Evolutionary conservation across 2,329 filamentous ascomycete species (phyloP), one percentile per base, ranked within the genome.

Genomic region (Pseudopyrenochaeta lycopersici): DNA sequence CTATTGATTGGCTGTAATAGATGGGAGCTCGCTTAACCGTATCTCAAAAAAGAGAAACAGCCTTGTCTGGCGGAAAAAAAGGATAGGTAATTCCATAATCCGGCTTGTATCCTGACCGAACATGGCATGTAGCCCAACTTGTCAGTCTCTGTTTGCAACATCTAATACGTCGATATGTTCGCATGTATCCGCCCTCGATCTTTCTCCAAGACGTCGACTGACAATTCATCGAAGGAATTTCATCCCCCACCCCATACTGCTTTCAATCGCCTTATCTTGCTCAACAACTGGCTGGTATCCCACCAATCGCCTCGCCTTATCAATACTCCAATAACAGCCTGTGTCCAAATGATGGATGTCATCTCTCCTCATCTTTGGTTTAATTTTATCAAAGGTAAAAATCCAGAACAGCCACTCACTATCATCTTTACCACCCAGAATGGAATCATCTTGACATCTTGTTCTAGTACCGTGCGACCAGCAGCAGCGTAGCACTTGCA

Each of bases 301-400:
- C 35, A 54, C 23, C 21, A 54, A 3, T 40, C 40, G 27, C 21
- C 40, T 42, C 46, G 40, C 51, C 20, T 41, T 49, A 3, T 12
- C 46, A 18, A 49, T 49, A 49, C 46, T 49, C 35, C 89, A 92
- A 77, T 90, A 91, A 42, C 88, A 80, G 50, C 88, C 90, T 86
- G 90, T 10, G 74, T 84, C 86, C 67, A 85, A 84, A 74, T 87
- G 89, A 58, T 83, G 78, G 56, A 89, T 76, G 63, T 75, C 65
- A 48, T 76, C 68, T 41, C 72, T 53, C n/a, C 72, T 73, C 56
- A 80, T 44, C 41, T 72, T 74, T 18, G 78, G 78, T 57, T 66
- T 73, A 52, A 52, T 58, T 1, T 2, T 36, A 1, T 55, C 60
- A 7, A 62, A 29, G 66, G 76, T 50, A 68, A 60, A 30, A 68